Evolutionary conservation across 306 rosid species (phyloP).

Genomic region (Medicago ruthenica): DNA sequence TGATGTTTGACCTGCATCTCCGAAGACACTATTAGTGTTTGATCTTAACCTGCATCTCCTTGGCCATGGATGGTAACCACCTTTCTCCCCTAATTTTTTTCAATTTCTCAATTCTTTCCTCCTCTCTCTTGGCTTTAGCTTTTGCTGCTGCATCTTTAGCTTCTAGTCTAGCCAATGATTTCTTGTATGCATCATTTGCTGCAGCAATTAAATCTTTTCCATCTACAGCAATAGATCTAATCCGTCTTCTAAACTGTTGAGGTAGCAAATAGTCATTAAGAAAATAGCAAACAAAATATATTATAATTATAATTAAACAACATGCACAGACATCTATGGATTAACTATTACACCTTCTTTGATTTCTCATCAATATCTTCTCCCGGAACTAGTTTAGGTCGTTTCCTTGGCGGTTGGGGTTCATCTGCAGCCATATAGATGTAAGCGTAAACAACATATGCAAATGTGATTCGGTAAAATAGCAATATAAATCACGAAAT

Average conservation of each 20-base stretch:
- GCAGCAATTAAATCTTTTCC: constrained; percentile 66
- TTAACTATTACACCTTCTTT: constrained; percentile 63
- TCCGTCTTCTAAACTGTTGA: constrained; percentile 65
- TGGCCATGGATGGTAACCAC: constrained; percentile 90
- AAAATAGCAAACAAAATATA: neutral
- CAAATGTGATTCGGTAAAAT: constrained; percentile 35
- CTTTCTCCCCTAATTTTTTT: constrained; percentile 88
- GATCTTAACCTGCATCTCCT: constrained; percentile 53
- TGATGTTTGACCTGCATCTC: constrained; percentile 50
- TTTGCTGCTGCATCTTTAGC: constrained; percentile 72
- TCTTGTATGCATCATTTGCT: constrained; percentile 60
- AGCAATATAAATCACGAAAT: constrained; percentile 33
- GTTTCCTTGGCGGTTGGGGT: constrained; percentile 60
- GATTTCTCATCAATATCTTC: constrained; percentile 80
- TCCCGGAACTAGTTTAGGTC: constrained; percentile 84
- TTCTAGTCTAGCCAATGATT: constrained; percentile 68
- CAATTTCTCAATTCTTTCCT: constrained; percentile 76
- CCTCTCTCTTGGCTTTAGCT: constrained; percentile 74
- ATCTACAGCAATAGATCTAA: constrained; percentile 64
- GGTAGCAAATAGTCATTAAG: constrained; percentile 26
- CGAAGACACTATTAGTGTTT: neutral
- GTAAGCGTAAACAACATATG: constrained; percentile 34
- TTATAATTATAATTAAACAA: neutral
- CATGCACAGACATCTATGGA: constrained; percentile 6
- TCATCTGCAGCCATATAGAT: constrained; percentile 63